These are phyloP conservation scores for Solanum rostratum DNA, from an alignment of 257 asterid species.

Conservation along the genomic window DNA sequence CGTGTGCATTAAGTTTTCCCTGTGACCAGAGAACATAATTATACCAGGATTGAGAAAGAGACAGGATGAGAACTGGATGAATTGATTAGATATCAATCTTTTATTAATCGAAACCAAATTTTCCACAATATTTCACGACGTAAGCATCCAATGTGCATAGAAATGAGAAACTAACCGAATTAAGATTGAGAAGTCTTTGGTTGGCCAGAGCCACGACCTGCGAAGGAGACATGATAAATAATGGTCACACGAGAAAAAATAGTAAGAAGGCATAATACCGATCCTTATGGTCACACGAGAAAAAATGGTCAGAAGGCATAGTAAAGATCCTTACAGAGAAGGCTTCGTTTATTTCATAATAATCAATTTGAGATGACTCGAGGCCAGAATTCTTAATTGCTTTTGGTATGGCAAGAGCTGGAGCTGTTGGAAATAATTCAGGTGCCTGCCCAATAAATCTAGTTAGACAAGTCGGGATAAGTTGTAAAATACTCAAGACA, in stretches of 20 bases:
- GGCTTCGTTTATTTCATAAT: constrained; percentile 89
- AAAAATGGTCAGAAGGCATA: neutral
- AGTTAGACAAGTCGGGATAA: constrained; percentile 1
- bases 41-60: constrained; percentile 2
- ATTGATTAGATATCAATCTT: neutral
- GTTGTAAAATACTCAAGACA: neutral
- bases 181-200: constrained; percentile 60
- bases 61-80: neutral
- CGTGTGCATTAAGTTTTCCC: constrained; percentile 71
- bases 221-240: neutral
- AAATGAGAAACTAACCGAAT: constrained; percentile 38
- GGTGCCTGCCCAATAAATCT: constrained; percentile 65
- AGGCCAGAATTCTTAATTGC: constrained; percentile 72
- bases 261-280: neutral
- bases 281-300: too few species aligned
- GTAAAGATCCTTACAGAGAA: constrained; percentile 55
- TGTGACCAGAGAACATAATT: constrained; percentile 6
- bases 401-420: constrained; percentile 90
- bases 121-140: neutral
- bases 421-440: constrained; percentile 85
- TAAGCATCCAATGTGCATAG: neutral
- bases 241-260: neutral
- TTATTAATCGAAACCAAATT: neutral
- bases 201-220: constrained; percentile 95
- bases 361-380: constrained; percentile 61